A percentile compares a stretch with the other conserved stretches of the same genome.
Conservation (phyloP, 2,329 filamentous ascomycete species). For the Tympanopsis confertula region DNA sequence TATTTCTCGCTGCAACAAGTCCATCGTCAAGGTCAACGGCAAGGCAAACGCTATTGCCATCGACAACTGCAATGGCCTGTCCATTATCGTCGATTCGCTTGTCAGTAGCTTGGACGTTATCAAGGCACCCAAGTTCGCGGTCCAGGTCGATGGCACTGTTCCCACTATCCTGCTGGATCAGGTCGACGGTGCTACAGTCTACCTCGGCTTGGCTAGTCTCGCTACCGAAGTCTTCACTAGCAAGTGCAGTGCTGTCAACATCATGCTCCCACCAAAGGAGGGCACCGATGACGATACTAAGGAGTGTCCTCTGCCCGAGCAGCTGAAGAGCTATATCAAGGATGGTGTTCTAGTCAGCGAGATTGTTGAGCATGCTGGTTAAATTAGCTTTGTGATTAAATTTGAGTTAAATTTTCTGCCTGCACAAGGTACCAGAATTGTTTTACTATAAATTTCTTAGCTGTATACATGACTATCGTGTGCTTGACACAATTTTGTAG, state of each 20-base stretch:
- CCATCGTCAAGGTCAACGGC: conserved; percentile 76
- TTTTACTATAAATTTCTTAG: too few species aligned
- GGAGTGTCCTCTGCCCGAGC: conserved; percentile 78
- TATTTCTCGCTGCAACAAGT: conserved; percentile 83
- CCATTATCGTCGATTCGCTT: conserved; percentile 77
- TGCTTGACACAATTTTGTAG: too few species aligned
- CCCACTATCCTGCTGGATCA: conserved; percentile 88
- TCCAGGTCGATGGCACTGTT: conserved; percentile 78
- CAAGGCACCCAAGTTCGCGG: conserved; percentile 84
- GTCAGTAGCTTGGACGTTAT: conserved; percentile 90
- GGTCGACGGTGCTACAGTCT: conserved; percentile 80
- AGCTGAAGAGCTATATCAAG: conserved; percentile 65
- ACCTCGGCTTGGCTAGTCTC: conserved; percentile 70
- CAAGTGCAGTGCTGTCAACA: conserved; percentile 78
- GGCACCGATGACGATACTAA: conserved; percentile 69
- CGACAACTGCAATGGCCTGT: conserved; percentile 77
- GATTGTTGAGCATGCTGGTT: conserved; percentile 91
- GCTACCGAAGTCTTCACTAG: conserved; percentile 76
- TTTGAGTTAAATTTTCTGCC: too few species aligned
- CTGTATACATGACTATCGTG: too few species aligned
- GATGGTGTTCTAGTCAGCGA: conserved; percentile 74
- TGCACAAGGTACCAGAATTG: too few species aligned
- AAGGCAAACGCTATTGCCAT: conserved; percentile 96
- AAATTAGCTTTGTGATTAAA: too few species aligned
- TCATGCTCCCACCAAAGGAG: conserved; percentile 56